These are phyloP conservation scores for Metrosideros polymorpha DNA, from an alignment of 441 rosid genomes.

Conservation along the genomic window DNA sequence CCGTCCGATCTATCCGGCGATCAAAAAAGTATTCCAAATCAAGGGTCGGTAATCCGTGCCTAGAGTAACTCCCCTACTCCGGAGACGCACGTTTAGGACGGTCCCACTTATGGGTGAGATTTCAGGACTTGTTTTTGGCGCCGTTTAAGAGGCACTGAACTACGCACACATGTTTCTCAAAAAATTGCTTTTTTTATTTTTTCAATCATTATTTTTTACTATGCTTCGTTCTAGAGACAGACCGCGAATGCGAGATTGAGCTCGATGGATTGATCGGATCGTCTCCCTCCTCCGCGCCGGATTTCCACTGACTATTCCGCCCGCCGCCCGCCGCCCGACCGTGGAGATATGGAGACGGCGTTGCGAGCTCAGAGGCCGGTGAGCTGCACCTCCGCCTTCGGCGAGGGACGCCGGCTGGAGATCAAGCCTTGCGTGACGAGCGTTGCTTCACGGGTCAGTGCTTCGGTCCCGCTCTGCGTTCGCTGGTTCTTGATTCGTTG, in stretches of 20 bases:
- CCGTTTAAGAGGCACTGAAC: not conserved
- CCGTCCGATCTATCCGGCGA: not conserved
- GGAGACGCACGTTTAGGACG: not conserved
- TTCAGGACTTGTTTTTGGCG: not conserved
- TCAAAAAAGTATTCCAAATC: not conserved
- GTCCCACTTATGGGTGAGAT: not conserved
- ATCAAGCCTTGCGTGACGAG: slow-evolving; percentile 29
- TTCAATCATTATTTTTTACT: too few relatives aligned
- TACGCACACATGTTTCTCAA: not conserved
- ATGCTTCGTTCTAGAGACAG: not conserved
- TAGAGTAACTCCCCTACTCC: not conserved
- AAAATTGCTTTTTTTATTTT: too few relatives aligned
- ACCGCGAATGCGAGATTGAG: not conserved
- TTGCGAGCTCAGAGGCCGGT: slow-evolving; percentile 45
- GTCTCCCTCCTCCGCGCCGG: too few relatives aligned
- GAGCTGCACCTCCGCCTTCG: slow-evolving; percentile 28
- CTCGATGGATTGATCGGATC: not conserved
- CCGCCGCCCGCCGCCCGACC: too few relatives aligned
- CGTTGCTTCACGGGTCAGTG: slow-evolving; percentile 33
- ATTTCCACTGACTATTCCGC: too few relatives aligned
- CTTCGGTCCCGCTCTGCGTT: slow-evolving; percentile 5
- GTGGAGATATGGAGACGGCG: slow-evolving; percentile 48
- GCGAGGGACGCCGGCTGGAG: slow-evolving; percentile 28
- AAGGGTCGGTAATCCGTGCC: not conserved
- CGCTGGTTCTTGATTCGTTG: slow-evolving; percentile 16